Conservation (phyloP, 1,284 basidiomycete genomes). For the Pyrrhoderma lamaoense region DNA sequence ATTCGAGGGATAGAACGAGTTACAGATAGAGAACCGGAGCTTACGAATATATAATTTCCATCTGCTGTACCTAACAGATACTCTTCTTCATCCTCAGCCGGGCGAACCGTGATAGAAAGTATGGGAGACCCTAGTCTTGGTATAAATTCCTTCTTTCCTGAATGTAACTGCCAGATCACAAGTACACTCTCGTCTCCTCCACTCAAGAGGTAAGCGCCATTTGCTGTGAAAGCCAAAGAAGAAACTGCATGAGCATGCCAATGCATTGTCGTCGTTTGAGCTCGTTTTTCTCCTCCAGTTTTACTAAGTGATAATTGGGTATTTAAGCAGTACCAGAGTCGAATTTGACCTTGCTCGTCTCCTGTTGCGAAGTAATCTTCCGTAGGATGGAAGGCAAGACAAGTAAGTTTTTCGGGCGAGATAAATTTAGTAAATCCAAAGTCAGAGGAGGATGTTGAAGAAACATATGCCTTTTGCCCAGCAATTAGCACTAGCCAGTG, state of each 20-base stretch:
- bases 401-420: constrained; percentile 73
- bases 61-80: constrained; percentile 82
- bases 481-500: constrained; percentile 79
- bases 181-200: constrained; percentile 95
- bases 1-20: constrained; percentile 74
- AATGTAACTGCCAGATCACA: constrained; percentile 91
- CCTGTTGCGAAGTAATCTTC: constrained; percentile 96
- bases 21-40: constrained; percentile 63
- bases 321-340: constrained; percentile 88
- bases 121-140: constrained; percentile 90
- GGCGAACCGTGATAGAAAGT: constrained; percentile 58
- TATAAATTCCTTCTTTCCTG: constrained; percentile 83
- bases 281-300: constrained; percentile 56
- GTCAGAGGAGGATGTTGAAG: constrained; percentile 44
- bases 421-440: constrained; percentile 83
- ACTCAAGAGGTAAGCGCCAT: constrained; percentile 89
- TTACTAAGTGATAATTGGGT: constrained; percentile 43
- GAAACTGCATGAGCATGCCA: constrained; percentile 98
- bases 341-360: constrained; percentile 78
- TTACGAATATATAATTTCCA: constrained; percentile 76
- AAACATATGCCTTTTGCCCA: constrained; percentile 79
- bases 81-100: constrained; percentile 63
- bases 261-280: constrained; percentile 83
- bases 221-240: constrained; percentile 80
- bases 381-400: constrained; percentile 82